A percentile compares a stretch with the other conserved stretches of the same genome.
phyloP scores from a whole-genome alignment of 1,284 basidiomycete species.

The Austropuccinia psidii region DNA sequence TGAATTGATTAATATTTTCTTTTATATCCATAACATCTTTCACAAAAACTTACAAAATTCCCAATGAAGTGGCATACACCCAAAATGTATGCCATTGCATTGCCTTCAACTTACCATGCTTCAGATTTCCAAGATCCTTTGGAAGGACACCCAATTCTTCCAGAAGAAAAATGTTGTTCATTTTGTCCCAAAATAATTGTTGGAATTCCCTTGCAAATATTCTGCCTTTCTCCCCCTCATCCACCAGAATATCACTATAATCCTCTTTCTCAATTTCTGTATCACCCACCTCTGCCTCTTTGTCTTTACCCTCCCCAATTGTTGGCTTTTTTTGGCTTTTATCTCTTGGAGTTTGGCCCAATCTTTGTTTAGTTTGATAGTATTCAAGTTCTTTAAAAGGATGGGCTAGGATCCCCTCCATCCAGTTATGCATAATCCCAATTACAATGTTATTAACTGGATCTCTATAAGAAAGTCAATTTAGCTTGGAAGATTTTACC shows the following conservation, averaged over 20 bases:
- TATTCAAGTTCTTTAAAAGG: neutral
- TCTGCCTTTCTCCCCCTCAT: too few species aligned
- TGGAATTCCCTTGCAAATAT: too few species aligned
- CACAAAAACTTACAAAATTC: neutral
- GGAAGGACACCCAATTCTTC: too few species aligned
- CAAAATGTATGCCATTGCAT: neutral
- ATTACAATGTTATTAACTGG: constrained; percentile 4
- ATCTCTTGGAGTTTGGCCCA: neutral
- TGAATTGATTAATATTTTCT: neutral
- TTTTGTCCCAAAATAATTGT: too few species aligned
- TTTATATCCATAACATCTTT: neutral
- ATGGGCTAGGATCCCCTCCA: constrained; percentile 19
- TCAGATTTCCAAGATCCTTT: too few species aligned
- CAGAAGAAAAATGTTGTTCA: too few species aligned
- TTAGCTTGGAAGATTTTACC: neutral
- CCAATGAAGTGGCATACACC: neutral
- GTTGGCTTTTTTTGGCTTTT: neutral
- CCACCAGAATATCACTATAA: too few species aligned
- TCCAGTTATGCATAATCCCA: constrained; percentile 26
- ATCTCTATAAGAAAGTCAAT: neutral
- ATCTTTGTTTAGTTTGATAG: neutral
- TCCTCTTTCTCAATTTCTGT: too few species aligned
- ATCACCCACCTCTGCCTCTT: too few species aligned
- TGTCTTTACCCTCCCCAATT: neutral
- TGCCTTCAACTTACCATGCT: neutral